Evolutionary conservation across 148 eudicot species (phyloP).

Genomic region (Vaccinium corymbosum): DNA sequence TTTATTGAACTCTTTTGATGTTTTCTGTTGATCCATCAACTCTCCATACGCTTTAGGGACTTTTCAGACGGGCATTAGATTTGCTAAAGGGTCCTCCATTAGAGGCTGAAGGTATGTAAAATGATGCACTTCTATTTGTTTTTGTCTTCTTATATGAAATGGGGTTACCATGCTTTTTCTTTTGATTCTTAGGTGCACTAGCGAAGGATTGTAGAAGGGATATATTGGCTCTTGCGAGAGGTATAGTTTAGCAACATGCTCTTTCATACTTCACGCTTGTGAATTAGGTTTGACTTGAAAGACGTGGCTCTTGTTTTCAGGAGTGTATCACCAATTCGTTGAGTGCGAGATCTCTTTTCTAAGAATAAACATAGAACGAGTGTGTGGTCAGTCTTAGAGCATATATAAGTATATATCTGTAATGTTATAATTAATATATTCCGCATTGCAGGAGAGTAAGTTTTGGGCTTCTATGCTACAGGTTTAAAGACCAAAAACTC

Average conservation of each 20-base stretch:
- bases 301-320: background rate
- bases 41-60: conserved; percentile 49
- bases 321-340: background rate
- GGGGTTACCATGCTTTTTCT: background rate
- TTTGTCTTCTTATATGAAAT: background rate
- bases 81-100: conserved; percentile 84
- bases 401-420: background rate
- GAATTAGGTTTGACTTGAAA: background rate
- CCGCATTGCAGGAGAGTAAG: background rate
- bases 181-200: conserved; percentile 34
- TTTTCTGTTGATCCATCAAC: background rate
- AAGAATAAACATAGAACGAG: background rate
- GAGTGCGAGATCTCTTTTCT: background rate
- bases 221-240: conserved; percentile 87
- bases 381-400: background rate
- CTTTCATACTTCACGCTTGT: background rate
- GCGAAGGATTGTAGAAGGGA: conserved; percentile 48
- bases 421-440: background rate
- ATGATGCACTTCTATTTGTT: background rate
- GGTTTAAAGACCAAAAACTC: background rate
- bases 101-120: conserved; percentile 47
- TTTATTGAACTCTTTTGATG: background rate
- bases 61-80: conserved; percentile 77
- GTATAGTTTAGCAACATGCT: conserved; percentile 31
- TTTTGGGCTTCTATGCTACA: background rate